Conservation (phyloP, 148 eudicot genomes). For the Pouteria glomerata region DNA sequence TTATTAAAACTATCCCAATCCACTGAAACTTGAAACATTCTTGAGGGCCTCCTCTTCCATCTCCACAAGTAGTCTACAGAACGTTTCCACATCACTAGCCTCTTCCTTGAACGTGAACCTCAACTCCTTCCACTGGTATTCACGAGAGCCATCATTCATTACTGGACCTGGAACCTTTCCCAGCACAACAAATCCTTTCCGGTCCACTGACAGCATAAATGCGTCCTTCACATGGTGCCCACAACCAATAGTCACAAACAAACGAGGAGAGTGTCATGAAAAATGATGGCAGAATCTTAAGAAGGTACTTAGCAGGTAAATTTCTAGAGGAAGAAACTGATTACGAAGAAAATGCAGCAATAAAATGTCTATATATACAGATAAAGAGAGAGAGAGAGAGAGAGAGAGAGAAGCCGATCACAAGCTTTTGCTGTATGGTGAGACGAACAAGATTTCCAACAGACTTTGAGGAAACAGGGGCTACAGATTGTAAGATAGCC, state of each 20-base stretch:
- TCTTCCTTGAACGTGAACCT: slow-evolving; percentile 56
- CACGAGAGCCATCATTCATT: slow-evolving; percentile 36
- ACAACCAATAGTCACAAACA: background rate
- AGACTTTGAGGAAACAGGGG: no score
- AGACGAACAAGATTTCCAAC: no score
- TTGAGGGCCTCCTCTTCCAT: slow-evolving; percentile 85
- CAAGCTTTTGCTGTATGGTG: background rate
- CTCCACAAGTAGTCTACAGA: slow-evolving; percentile 60
- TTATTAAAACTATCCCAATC: slow-evolving; percentile 21
- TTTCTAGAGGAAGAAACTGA: background rate
- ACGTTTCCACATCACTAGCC: slow-evolving; percentile 54
- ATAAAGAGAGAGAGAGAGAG: no score
- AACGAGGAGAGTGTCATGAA: background rate
- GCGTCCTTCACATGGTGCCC: slow-evolving; percentile 54
- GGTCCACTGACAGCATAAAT: slow-evolving; percentile 57
- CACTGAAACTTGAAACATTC: slow-evolving; percentile 53
- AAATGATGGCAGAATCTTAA: background rate
- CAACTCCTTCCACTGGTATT: slow-evolving; percentile 67
- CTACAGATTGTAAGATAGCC: background rate
- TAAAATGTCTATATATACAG: background rate
- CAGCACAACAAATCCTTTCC: slow-evolving; percentile 72
- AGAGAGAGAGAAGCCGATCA: background rate
- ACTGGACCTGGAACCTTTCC: slow-evolving; percentile 47
- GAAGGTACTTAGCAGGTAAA: background rate
- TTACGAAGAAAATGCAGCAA: background rate